These are phyloP conservation scores for Hypericum androsaemum DNA, from an alignment of 345 rosid species.

Conservation along the genomic window DNA sequence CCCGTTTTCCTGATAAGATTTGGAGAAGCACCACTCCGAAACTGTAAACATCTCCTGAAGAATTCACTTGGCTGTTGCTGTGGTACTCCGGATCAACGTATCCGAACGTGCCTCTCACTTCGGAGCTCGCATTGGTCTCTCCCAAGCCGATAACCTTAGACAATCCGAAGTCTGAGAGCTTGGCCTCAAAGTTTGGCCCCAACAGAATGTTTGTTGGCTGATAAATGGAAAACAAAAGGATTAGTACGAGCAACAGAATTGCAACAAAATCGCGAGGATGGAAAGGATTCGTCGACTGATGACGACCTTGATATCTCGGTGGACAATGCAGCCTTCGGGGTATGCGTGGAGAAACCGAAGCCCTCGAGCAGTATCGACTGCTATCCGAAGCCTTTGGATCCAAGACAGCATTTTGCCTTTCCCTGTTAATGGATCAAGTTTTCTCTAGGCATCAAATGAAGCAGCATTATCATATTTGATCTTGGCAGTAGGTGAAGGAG, in stretches of 20 bases:
- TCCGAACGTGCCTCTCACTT: slow-evolving; percentile 47
- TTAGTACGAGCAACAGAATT: background rate
- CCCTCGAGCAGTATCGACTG: slow-evolving; percentile 34
- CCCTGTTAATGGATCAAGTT: slow-evolving; percentile 18
- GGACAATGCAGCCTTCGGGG: slow-evolving; percentile 44
- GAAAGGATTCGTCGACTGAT: background rate
- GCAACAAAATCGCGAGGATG: background rate
- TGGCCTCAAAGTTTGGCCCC: slow-evolving; percentile 40
- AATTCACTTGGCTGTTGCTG: slow-evolving; percentile 19
- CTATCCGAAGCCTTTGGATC: slow-evolving; percentile 40
- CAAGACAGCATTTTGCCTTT: slow-evolving; percentile 35
- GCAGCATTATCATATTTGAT: background rate
- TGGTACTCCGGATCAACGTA: slow-evolving; percentile 40
- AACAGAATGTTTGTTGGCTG: slow-evolving; percentile 48
- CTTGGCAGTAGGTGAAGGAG: background rate
- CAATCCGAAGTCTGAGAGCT: slow-evolving; percentile 46
- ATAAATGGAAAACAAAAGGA: background rate
- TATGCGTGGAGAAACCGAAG: slow-evolving; percentile 41
- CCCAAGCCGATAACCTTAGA: slow-evolving; percentile 33
- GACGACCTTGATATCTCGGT: slow-evolving; percentile 42
- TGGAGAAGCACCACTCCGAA: slow-evolving; percentile 44
- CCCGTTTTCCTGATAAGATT: slow-evolving; percentile 38
- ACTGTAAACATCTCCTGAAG: slow-evolving; percentile 45
- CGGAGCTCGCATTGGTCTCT: slow-evolving; percentile 33
- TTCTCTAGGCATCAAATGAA: background rate